phyloP scores from a whole-genome alignment of 768 basidiomycete genomes.

The Naganishia onofrii region DNA sequence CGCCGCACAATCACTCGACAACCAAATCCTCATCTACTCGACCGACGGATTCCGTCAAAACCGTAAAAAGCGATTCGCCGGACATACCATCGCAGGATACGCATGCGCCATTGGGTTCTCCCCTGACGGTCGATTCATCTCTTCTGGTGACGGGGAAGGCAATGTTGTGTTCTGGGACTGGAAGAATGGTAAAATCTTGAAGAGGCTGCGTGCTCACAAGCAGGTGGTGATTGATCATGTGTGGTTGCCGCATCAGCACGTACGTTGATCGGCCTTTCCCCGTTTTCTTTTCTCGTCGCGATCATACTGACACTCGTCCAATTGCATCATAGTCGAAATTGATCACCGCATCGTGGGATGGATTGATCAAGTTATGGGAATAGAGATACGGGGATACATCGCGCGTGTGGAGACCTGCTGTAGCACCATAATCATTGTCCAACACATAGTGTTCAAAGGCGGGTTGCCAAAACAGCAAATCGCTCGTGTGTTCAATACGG shows the following conservation, averaged over 20 bases:
- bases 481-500: too few relatives aligned
- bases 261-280: conserved; percentile 56
- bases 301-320: neutral
- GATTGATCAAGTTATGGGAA: conserved; percentile 89
- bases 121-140: conserved; percentile 97
- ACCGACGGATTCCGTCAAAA: conserved; percentile 98
- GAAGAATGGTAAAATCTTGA: conserved; percentile 96
- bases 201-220: conserved; percentile 77
- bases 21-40: conserved; percentile 95
- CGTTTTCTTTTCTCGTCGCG: neutral
- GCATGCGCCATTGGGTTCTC: conserved; percentile 97
- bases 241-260: conserved; percentile 96
- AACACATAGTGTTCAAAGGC: too few relatives aligned
- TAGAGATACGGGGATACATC: neutral
- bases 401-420: neutral
- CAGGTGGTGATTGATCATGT: conserved; percentile 98
- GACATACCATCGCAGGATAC: conserved; percentile 94
- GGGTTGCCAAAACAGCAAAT: too few relatives aligned
- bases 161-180: conserved; percentile 99
- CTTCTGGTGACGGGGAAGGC: conserved; percentile 90
- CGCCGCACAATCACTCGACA: conserved; percentile 95
- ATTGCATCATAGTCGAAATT: conserved; percentile 75
- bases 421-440: neutral
- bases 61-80: conserved; percentile 96
- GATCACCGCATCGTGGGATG: conserved; percentile 96